A percentile compares a stretch with the other conserved stretches of the same genome.
Evolutionary conservation across 2,329 filamentous ascomycete genomes (phyloP).

Genomic region (Amylocarpus encephaloides): DNA sequence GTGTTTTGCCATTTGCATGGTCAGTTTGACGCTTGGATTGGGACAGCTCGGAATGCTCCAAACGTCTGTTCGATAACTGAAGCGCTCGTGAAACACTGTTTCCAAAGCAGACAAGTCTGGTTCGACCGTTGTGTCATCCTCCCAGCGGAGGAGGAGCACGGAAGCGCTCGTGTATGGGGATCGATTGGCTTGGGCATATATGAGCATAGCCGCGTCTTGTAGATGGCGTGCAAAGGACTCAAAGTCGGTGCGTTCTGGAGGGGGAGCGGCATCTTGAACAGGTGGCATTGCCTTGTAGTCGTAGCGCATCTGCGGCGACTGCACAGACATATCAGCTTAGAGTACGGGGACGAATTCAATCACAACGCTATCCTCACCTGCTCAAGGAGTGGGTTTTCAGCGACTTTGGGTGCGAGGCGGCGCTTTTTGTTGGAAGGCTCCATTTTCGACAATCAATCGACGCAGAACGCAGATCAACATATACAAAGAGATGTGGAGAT

Average conservation of each 20-base stretch:
- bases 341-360: background rate
- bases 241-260: conserved; percentile 44
- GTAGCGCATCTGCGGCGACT: conserved; percentile 27
- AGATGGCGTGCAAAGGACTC: conserved; percentile 61
- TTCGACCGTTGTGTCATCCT: conserved; percentile 50
- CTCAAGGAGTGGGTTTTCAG: conserved; percentile 29
- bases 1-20: conserved; percentile 53
- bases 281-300: conserved; percentile 29
- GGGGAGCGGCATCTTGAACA: conserved; percentile 27
- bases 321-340: conserved; percentile 12
- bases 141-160: conserved; percentile 56
- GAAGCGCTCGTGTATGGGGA: conserved; percentile 52
- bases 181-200: conserved; percentile 56
- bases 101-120: conserved; percentile 50
- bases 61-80: conserved; percentile 53
- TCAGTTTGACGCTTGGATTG: conserved; percentile 55
- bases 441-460: conserved; percentile 22
- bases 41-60: conserved; percentile 55
- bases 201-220: conserved; percentile 62
- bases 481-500: conserved; percentile 4
- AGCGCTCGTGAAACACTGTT: conserved; percentile 51
- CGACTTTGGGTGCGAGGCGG: conserved; percentile 31
- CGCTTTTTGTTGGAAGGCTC: conserved; percentile 33
- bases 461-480: background rate
- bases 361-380: conserved; percentile 22